These are phyloP conservation scores for Daldinia sp. DNA, from an alignment of 2,329 filamentous ascomycete genomes.

Conservation along the genomic window DNA sequence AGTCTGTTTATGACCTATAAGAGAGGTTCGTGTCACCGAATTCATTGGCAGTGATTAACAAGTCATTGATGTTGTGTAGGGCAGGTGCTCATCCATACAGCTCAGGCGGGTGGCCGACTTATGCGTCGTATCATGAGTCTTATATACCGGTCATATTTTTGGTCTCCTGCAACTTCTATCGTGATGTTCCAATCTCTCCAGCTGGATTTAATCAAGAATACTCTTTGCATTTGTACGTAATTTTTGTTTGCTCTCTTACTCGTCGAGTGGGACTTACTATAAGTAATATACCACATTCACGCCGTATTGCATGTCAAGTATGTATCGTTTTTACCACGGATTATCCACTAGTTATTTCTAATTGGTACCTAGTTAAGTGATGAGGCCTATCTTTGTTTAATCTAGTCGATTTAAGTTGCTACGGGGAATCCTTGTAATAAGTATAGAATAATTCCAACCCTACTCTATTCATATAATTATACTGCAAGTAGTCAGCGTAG, in stretches of 20 bases:
- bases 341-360: neutral
- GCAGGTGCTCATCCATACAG: neutral
- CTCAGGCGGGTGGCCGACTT: neutral
- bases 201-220: slow-evolving; percentile 1
- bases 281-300: neutral
- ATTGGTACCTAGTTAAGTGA: neutral
- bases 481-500: neutral
- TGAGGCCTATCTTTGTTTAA: neutral
- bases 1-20: neutral
- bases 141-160: too few relatives aligned
- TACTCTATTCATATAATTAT: neutral
- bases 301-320: slow-evolving; percentile 3
- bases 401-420: neutral
- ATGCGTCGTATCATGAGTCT: neutral
- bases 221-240: slow-evolving; percentile 1
- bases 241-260: slow-evolving; percentile 1
- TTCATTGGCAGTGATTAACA: neutral
- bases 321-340: neutral
- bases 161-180: too few relatives aligned
- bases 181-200: neutral
- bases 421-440: neutral
- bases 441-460: neutral
- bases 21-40: neutral
- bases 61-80: neutral
- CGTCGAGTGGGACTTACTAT: slow-evolving; percentile 5